Base-by-base conservation (phyloP, 371 early-diverging fungal species). In the Zychaea mexicana region DNA sequence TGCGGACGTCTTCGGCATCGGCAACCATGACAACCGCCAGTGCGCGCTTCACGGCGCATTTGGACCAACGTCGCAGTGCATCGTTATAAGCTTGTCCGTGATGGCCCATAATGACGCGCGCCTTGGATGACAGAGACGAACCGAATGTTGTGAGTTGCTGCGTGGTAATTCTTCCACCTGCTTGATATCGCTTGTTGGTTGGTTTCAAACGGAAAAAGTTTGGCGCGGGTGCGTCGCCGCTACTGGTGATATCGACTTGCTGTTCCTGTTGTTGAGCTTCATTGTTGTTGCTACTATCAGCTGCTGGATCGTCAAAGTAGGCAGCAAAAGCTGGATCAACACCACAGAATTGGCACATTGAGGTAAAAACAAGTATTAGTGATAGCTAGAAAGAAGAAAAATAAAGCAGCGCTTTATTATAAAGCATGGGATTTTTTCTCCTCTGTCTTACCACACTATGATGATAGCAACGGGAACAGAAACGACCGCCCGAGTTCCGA, bases 281-380 rank as follows among this genome's bases (percentile, higher is more conserved):
- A 19, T 57, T 39, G 22, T 57, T 33, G 45, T 39, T 54, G n/a
- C n/a, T n/a, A n/a, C n/a, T n/a, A 19, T 33, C 33, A 33, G 9
- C 6, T 3, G 55, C 32, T 28, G 62, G 39, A 24, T 61, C 46
- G 17, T 73, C 69, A 45, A 73, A 69, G 31, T 54, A 69, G 19
- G 67, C 60, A 27, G 73, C 68, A 61, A 69, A 73, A 17, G 67
- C 69, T 24, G 69, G 73, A 54, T 73, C 73, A 36, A 73, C 61
- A 27, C 73, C 73, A 67, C 73, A 73, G 46, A 64, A 69, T 56
- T 73, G 73, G 55, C 69, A 73, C 73, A 73, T 69, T 30, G 21
- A 28, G 21, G 45, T 59, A 58, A 22, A n/a, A 39, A 21, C 22
- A 53, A 54, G 49, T n/a, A n/a, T n/a, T n/a, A n/a, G n/a, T n/a